A percentile compares a stretch with the other conserved stretches of the same genome.
These are phyloP conservation scores for Chlamydomonas sp. DNA, from an alignment of 139 green algal species.

Conservation along the genomic window DNA sequence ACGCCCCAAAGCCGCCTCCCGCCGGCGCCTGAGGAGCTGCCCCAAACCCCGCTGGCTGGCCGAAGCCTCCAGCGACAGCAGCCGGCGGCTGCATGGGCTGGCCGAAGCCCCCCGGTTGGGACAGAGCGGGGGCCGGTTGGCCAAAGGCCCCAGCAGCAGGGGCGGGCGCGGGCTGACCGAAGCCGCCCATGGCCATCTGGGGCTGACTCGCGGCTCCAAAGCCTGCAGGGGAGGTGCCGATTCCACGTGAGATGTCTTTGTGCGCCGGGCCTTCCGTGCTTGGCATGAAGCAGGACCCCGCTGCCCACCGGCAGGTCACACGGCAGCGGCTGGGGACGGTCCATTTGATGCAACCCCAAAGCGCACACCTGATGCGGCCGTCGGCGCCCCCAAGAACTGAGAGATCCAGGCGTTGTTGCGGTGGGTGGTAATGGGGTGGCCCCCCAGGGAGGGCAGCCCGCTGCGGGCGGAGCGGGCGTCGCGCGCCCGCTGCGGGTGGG, in stretches of 20 bases:
- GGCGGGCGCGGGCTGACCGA: neutral
- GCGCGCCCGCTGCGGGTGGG: neutral
- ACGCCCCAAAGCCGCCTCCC: neutral
- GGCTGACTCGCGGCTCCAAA: neutral
- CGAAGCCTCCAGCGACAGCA: neutral
- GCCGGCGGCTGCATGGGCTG: neutral
- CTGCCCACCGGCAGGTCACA: too few relatives aligned
- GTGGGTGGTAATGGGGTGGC: neutral
- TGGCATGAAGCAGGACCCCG: too few relatives aligned
- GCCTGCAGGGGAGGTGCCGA: neutral
- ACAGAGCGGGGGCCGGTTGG: neutral
- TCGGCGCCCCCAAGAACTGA: neutral
- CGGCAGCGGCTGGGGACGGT: too few relatives aligned
- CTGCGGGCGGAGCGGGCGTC: neutral
- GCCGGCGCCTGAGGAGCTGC: neutral
- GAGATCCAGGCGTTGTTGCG: constrained; percentile 10
- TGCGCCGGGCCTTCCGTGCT: too few relatives aligned
- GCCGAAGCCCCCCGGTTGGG: neutral
- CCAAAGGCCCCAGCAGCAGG: neutral
- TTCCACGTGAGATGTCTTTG: too few relatives aligned
- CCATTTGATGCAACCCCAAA: too few relatives aligned
- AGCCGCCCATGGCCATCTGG: neutral
- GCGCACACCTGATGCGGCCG: too few relatives aligned
- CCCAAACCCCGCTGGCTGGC: neutral
- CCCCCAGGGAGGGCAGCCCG: constrained; percentile 17